Evolutionary conservation across 1,284 basidiomycete genomes (phyloP).

Genomic region (Cutaneotrichosporon sp.): DNA sequence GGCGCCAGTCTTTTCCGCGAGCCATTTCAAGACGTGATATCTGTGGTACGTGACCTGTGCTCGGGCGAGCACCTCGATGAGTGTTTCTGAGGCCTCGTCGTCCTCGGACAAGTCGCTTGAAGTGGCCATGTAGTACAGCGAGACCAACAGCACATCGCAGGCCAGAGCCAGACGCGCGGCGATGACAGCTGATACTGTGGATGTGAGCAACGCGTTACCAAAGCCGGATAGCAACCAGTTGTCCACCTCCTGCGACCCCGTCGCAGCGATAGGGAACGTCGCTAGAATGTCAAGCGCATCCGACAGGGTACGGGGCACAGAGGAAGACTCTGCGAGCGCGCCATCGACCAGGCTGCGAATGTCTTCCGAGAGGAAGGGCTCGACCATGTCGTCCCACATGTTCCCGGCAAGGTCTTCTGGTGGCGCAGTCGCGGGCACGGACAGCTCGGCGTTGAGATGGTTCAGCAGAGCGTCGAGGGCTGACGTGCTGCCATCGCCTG

Average conservation of each 20-base stretch:
- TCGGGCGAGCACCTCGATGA: slow-evolving; percentile 33
- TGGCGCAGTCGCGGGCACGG: slow-evolving; percentile 18
- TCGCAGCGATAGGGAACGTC: background rate
- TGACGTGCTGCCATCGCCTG: slow-evolving; percentile 24
- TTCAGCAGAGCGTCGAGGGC: slow-evolving; percentile 32
- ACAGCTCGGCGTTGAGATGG: slow-evolving; percentile 18
- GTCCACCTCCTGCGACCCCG: background rate
- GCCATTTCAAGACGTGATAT: slow-evolving; percentile 40
- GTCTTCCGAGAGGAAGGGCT: slow-evolving; percentile 27
- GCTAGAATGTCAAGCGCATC: slow-evolving; percentile 29
- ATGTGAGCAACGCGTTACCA: slow-evolving; percentile 39
- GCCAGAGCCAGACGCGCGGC: slow-evolving; percentile 39
- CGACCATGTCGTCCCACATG: slow-evolving; percentile 31
- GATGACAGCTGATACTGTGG: slow-evolving; percentile 29
- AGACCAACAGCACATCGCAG: slow-evolving; percentile 39
- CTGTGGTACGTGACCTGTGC: slow-evolving; percentile 42
- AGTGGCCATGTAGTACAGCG: slow-evolving; percentile 37
- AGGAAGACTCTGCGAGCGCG: slow-evolving; percentile 22
- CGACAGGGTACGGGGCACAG: slow-evolving; percentile 17
- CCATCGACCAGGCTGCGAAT: slow-evolving; percentile 18
- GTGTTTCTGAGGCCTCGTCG: slow-evolving; percentile 30
- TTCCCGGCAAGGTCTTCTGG: slow-evolving; percentile 20
- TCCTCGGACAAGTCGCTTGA: slow-evolving; percentile 23
- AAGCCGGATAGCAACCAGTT: slow-evolving; percentile 32
- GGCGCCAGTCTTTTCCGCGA: slow-evolving; percentile 31